phyloP scores from a whole-genome alignment of 2,329 filamentous ascomycete species.

The Xylaria sp. region DNA sequence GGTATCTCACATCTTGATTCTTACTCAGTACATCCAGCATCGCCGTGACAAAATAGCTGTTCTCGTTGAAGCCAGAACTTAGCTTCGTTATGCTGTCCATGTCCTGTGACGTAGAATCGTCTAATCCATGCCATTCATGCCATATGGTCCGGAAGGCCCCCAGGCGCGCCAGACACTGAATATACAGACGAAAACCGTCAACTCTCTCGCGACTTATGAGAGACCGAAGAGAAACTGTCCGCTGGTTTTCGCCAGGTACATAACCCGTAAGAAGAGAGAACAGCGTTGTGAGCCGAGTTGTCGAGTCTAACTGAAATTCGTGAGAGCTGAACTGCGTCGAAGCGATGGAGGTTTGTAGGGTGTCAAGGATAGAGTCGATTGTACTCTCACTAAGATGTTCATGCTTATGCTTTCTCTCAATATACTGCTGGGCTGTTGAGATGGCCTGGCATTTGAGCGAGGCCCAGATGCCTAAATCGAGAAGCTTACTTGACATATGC shows the following conservation, averaged over 20 bases:
- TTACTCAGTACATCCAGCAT: slow-evolving; percentile 14
- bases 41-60: background rate
- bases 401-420: slow-evolving; percentile 15
- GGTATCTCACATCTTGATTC: slow-evolving; percentile 20
- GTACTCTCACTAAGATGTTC: background rate
- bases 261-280: slow-evolving; percentile 45
- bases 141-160: slow-evolving; percentile 47
- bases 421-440: slow-evolving; percentile 36
- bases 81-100: background rate
- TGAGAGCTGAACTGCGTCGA: background rate
- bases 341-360: slow-evolving; percentile 7
- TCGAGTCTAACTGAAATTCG: background rate
- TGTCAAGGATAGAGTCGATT: slow-evolving; percentile 6
- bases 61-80: background rate
- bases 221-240: slow-evolving; percentile 28
- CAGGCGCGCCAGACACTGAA: slow-evolving; percentile 42
- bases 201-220: slow-evolving; percentile 5
- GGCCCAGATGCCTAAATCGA: slow-evolving; percentile 46
- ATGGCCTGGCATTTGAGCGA: slow-evolving; percentile 42
- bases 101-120: background rate
- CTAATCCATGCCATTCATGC: slow-evolving; percentile 36
- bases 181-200: slow-evolving; percentile 24
- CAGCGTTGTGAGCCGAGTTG: slow-evolving; percentile 31
- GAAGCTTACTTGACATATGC: slow-evolving; percentile 45
- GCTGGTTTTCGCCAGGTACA: slow-evolving; percentile 26